Evolutionary conservation across 495 filamentous ascomycete species (phyloP).

Genomic region (Xylaria grammica): DNA sequence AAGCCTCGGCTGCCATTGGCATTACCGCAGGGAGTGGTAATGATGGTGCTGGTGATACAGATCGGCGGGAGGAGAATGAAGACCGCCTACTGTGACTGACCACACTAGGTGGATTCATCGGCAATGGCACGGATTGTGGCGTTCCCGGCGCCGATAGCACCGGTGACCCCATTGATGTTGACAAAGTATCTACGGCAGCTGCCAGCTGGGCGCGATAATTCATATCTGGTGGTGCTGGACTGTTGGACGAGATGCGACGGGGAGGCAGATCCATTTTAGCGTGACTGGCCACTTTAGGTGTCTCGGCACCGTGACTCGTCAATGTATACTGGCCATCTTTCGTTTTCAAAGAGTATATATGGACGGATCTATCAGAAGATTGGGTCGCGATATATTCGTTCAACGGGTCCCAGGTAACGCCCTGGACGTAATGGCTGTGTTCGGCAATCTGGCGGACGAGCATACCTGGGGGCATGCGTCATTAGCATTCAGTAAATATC

Average conservation of each 20-base stretch:
- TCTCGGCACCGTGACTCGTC: constrained; percentile 50
- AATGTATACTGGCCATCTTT: constrained; percentile 96
- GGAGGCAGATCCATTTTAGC: constrained; percentile 89
- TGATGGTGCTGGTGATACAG: constrained; percentile 93
- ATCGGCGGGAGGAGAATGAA: constrained; percentile 92
- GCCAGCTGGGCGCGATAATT: constrained; percentile 61
- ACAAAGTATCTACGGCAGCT: constrained; percentile 55
- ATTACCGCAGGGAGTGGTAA: constrained; percentile 96
- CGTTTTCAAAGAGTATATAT: constrained; percentile 94
- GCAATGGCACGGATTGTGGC: constrained; percentile 83
- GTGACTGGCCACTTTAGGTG: constrained; percentile 56
- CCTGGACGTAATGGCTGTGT: constrained; percentile 98
- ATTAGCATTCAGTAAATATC: neutral
- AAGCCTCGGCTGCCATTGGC: constrained; percentile 75
- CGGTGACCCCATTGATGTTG: constrained; percentile 74
- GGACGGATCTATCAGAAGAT: constrained; percentile 95
- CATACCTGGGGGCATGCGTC: constrained; percentile 67
- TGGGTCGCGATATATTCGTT: constrained; percentile 99
- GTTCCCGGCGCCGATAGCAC: constrained; percentile 94
- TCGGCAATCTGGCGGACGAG: constrained; percentile 96
- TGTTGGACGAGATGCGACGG: constrained; percentile 87
- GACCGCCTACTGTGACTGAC: constrained; percentile 91
- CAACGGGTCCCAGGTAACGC: constrained; percentile 96
- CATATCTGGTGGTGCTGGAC: constrained; percentile 88
- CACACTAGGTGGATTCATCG: constrained; percentile 93